phyloP scores from a whole-genome alignment of 2,329 filamentous ascomycete genomes.

The Diaporthe batatas region DNA sequence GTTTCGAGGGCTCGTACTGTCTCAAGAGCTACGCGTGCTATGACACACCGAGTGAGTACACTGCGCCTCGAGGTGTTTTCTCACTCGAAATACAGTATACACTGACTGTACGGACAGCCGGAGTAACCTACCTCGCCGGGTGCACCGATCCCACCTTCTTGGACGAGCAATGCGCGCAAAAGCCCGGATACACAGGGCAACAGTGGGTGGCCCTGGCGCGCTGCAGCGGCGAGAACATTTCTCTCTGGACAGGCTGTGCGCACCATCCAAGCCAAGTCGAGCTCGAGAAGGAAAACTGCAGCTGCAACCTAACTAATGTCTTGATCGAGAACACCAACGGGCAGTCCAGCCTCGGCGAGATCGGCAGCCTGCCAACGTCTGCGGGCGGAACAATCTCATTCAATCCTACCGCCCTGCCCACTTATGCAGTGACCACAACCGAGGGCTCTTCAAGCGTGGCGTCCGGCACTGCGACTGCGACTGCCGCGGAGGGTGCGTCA shows the following conservation, averaged over 20 bases:
- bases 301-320: constrained; percentile 22
- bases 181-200: constrained; percentile 19
- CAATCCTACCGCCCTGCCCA: constrained; percentile 30
- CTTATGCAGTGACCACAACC: constrained; percentile 9
- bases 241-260: constrained; percentile 15
- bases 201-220: constrained; percentile 31
- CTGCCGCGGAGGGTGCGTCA: constrained; percentile 1
- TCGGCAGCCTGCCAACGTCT: constrained; percentile 16
- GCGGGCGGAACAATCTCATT: constrained; percentile 23
- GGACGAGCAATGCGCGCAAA: constrained; percentile 30
- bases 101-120: neutral
- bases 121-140: constrained; percentile 18
- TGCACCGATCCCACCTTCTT: constrained; percentile 29
- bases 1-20: constrained; percentile 27
- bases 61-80: accelerated
- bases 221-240: constrained; percentile 23
- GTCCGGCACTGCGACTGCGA: constrained; percentile 19
- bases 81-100: neutral
- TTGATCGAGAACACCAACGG: constrained; percentile 28
- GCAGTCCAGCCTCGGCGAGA: constrained; percentile 22
- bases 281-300: constrained; percentile 29
- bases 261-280: neutral
- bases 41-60: constrained; percentile 9
- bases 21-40: constrained; percentile 27
- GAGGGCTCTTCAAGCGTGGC: neutral